phyloP scores from a whole-genome alignment of 257 asterid species.

The Henckelia pumila region DNA sequence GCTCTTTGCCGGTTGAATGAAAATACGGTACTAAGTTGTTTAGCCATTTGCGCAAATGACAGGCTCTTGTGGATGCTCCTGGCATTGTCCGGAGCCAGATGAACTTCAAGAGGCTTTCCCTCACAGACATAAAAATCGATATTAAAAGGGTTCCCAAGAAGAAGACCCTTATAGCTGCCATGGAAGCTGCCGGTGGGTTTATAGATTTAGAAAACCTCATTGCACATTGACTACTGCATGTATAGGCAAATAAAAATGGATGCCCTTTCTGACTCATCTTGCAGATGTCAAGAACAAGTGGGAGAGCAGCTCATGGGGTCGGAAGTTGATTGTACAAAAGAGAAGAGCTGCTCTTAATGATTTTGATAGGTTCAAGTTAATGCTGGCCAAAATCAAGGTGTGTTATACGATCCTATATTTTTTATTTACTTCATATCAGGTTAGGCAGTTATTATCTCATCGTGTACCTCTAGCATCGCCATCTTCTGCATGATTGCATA shows the following conservation, averaged over 20 bases:
- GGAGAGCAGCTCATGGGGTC: conserved; percentile 64
- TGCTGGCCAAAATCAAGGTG: conserved; percentile 65
- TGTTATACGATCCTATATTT: not conserved
- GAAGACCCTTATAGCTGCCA: too few species aligned
- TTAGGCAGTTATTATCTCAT: not conserved
- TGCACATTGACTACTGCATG: too few species aligned
- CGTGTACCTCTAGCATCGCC: not conserved
- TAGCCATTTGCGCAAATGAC: not conserved
- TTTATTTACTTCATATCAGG: not conserved
- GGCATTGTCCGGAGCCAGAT: too few species aligned
- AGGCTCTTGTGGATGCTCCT: too few species aligned
- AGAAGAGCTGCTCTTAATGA: conserved; percentile 53
- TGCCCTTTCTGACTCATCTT: not conserved
- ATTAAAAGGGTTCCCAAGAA: too few species aligned
- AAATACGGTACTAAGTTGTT: not conserved
- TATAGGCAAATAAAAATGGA: not conserved
- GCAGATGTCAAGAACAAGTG: conserved; percentile 61
- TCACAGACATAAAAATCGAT: too few species aligned
- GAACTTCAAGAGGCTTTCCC: too few species aligned
- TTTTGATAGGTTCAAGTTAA: conserved; percentile 56
- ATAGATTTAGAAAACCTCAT: too few species aligned
- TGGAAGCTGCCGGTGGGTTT: too few species aligned
- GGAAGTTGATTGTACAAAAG: conserved; percentile 60
- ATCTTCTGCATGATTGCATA: too few species aligned
- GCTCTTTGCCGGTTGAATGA: conserved; percentile 14